Base-by-base conservation (phyloP, 495 filamentous ascomycete genomes). In the Neurospora sp. region DNA sequence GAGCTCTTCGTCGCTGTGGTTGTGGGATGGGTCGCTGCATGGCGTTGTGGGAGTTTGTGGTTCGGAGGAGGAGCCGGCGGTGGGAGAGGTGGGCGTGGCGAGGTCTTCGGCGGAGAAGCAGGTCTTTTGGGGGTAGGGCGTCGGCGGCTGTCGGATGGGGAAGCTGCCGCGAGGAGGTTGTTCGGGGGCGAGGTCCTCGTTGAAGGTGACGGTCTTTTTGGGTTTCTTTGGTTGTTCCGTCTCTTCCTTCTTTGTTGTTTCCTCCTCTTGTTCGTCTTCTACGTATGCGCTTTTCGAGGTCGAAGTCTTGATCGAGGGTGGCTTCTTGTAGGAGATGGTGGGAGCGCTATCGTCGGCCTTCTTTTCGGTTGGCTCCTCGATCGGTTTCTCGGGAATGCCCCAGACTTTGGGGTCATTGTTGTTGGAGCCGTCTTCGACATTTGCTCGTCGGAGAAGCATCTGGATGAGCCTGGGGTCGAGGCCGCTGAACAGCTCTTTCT, bases 401-500 rank as follows among this genome's bases (percentile, higher is more conserved):
- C 27, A 12, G 18, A 20, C 10, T 23, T 23, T 16, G 59, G 10
- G 12, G 62, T 16, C 18, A 40, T 37, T 31, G 42, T 18, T 39
- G 38, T 37, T 39, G 74, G 62, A 18, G 71, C 16, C 4, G 72
- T 94, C 90, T 54, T 96, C 92, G 41, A 97, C 87, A 72, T 90
- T 94, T 23, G 95, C 91, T 78, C 93, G 88, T 72, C 88, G 90
- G 2, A 98, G 85, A 41, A 98, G 87, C 73, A 87, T 87, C 77
- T 97, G 87, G 23, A 99, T 84, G 16, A 97, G 81, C 0, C 86
- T 86, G 1, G 93, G 90, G 74, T 91, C 88, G 72, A 98, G 81
- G 4, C 86, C 85, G 39, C 81, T 84, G 77, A 95, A 85, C 3
- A 99, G 80, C 39, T 98, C 95, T 69, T 88, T 85, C 40, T 89